phyloP scores from a whole-genome alignment of 768 basidiomycete species.

The Kwoniella mangroviensis region DNA sequence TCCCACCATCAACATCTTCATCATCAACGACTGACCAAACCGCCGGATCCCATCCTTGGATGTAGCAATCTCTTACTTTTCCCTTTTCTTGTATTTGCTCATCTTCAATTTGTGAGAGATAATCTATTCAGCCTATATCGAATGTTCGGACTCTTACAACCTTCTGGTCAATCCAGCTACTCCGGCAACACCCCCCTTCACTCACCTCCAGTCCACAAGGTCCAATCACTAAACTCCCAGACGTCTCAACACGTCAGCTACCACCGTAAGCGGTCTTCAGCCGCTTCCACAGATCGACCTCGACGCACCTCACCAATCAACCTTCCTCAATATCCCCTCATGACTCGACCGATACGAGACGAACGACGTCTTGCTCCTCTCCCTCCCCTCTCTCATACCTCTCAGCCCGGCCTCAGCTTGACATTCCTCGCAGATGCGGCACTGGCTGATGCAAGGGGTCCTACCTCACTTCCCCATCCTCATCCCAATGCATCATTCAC shows the following conservation, averaged over 20 bases:
- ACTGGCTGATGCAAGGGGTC: slow-evolving; percentile 1
- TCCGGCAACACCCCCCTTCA: neutral
- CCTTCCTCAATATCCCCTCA: neutral
- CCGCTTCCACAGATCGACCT: neutral
- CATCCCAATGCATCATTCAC: slow-evolving; percentile 1
- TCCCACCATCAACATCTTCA: neutral
- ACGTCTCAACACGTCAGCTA: neutral
- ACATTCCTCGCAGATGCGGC: slow-evolving; percentile 15
- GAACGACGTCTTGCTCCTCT: slow-evolving; percentile 4
- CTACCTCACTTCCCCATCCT: neutral
- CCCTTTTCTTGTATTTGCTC: neutral
- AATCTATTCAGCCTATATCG: neutral
- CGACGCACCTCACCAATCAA: neutral
- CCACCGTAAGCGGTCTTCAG: neutral
- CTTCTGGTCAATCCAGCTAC: neutral
- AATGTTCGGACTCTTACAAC: neutral
- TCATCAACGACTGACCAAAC: neutral
- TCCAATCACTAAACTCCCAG: neutral
- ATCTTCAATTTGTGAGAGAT: neutral
- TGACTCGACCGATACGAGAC: slow-evolving; percentile 1
- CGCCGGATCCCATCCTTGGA: neutral
- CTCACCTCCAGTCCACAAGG: neutral
- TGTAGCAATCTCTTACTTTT: neutral
- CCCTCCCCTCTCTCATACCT: neutral
- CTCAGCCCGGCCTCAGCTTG: neutral